Base-by-base conservation (phyloP, 192 early-diverging fungal species). In the Coemansia nantahalensis region DNA sequence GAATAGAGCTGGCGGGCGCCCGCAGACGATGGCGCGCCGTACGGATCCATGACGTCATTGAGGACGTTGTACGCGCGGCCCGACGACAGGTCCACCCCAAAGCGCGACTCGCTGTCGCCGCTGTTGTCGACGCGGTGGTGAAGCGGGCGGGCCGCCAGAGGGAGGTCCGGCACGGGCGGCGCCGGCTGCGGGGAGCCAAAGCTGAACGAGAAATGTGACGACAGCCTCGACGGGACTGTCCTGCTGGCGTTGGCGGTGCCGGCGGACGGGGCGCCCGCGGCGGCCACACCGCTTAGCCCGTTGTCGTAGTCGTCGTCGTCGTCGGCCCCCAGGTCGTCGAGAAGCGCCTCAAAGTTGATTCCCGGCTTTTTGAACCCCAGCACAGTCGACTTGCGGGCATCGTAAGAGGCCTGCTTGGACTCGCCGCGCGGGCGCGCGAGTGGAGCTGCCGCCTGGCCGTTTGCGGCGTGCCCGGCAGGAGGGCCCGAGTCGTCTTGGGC, bases 11-110 rank as follows among this genome's bases (percentile, higher is more conserved):
- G 60, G 32, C 63, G 55, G 47, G 59, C 56, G 32, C 38, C 37
- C 16, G 45, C 59, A 17, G 60, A 52, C 18, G 51, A 48, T 35
- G 39, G 60, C 8, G 55, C 41, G 18, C 55, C 55, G 12, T 63
- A 63, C 15, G 68, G 68, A n/a, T 70, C 68, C 68, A 70, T 70
- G n/a, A 70, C 59, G 38, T 70, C 68, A 47, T 45, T 51, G 21
- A 70, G 56, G 30, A 59, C 68, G 17, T 63, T 56, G 36, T 63
- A 59, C 30, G 68, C 68, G 36, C 68, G 60, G 13, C 68, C 68
- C 9, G 60, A 59, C 17, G 54, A 62, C 48, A 62, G 24, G 21
- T 69, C 67, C 28, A 54, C 45, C 28, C 48, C 62, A 17, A 65
- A 65, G 6, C 46, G 45, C 5, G 8, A 5, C 4, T 28, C 26